A percentile compares a stretch with the other conserved stretches of the same genome.
Conservation (phyloP, 164 flowering plant genomes). For the Pachysandra terminalis region DNA sequence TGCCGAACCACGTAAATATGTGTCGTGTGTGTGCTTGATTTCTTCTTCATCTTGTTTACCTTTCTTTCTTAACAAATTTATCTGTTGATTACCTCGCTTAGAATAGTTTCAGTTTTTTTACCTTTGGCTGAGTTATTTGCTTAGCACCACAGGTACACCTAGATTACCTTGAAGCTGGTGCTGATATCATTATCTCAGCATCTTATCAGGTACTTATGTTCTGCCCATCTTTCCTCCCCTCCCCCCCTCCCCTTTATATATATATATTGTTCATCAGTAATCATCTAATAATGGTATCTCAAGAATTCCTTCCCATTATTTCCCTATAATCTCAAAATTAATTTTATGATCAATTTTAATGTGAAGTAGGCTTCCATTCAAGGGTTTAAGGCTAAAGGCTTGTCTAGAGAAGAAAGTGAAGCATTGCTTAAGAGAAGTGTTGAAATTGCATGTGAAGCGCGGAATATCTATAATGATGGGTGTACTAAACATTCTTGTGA, state of each 20-base stretch:
- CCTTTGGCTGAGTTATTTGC: neutral
- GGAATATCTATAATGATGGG: conserved; percentile 34
- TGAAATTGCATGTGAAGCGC: conserved; percentile 54
- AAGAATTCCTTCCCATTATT: no score
- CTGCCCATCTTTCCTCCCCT: neutral
- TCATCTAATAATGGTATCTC: no score
- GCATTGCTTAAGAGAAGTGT: conserved; percentile 50
- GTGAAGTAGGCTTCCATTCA: conserved; percentile 52
- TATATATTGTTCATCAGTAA: no score
- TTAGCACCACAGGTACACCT: conserved; percentile 53
- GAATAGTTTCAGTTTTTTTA: neutral
- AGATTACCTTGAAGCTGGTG: conserved; percentile 76
- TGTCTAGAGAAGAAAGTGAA: conserved; percentile 47
- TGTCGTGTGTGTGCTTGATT: no score
- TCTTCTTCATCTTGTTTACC: no score
- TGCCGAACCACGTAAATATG: no score
- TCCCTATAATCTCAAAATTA: neutral
- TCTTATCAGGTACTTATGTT: conserved; percentile 59
- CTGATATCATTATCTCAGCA: conserved; percentile 61
- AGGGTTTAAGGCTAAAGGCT: conserved; percentile 55
- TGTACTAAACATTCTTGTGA: conserved; percentile 11
- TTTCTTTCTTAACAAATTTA: no score
- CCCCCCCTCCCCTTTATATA: neutral
- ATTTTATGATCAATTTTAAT: neutral
- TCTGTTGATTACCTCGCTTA: no score